phyloP scores from a whole-genome alignment of 176 grass and related monocot species.

The Puya raimondii region DNA sequence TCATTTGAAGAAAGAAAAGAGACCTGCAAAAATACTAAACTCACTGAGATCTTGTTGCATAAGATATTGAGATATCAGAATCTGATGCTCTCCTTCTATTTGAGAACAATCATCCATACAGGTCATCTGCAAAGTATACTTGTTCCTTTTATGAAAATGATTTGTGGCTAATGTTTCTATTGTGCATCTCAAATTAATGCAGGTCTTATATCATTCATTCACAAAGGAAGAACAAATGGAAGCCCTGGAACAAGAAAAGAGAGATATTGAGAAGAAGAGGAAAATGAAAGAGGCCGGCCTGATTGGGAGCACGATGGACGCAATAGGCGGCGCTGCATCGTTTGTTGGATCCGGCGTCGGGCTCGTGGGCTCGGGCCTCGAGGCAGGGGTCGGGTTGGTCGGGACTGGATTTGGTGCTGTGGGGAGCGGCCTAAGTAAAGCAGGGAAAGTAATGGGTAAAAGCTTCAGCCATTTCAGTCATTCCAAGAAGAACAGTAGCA shows the following conservation, averaged over 20 bases:
- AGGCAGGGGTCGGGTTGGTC: constrained; percentile 53
- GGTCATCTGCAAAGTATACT: no score
- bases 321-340: constrained; percentile 67
- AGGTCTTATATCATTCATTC: constrained; percentile 70
- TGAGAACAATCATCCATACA: no score
- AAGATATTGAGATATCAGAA: no score
- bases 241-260: constrained; percentile 61
- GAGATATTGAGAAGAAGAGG: constrained; percentile 66
- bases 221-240: constrained; percentile 71
- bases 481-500: constrained; percentile 60
- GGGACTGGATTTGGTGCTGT: constrained; percentile 66
- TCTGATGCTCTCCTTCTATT: no score
- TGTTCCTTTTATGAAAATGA: not conserved
- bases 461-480: constrained; percentile 59
- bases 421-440: constrained; percentile 63
- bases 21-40: no score
- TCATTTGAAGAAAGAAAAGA: no score
- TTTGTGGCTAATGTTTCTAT: not conserved
- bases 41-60: no score
- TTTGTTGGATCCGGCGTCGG: constrained; percentile 66
- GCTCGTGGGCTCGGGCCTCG: constrained; percentile 47
- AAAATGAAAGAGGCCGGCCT: constrained; percentile 72
- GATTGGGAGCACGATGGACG: constrained; percentile 95
- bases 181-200: not conserved
- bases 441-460: constrained; percentile 83